phyloP scores from a whole-genome alignment of 2,329 filamentous ascomycete genomes.

The Incumbomyces delicatus region DNA sequence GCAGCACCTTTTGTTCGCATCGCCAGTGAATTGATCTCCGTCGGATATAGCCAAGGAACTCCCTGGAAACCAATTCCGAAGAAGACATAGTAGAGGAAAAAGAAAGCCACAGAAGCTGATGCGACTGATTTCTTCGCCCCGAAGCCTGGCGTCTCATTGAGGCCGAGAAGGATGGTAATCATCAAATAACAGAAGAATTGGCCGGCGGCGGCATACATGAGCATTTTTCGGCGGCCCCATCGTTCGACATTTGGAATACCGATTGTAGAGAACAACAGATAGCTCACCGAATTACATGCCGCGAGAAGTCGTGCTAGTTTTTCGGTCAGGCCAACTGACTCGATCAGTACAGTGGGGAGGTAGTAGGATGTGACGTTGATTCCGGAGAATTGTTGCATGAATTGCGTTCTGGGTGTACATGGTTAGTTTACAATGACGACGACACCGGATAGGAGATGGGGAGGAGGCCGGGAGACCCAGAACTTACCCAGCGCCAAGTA shows the following conservation, averaged over 20 bases:
- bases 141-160: constrained; percentile 30
- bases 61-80: constrained; percentile 43
- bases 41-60: constrained; percentile 39
- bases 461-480: no score
- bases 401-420: constrained; percentile 33
- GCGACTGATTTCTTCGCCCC: constrained; percentile 16
- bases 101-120: constrained; percentile 37
- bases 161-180: constrained; percentile 42
- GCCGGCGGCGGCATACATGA: constrained; percentile 47
- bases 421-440: no score
- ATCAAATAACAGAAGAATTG: constrained; percentile 44
- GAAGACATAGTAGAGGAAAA: constrained; percentile 47
- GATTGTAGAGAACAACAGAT: constrained; percentile 39
- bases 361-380: constrained; percentile 35
- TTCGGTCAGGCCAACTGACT: constrained; percentile 46
- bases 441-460: no score
- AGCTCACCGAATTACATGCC: constrained; percentile 44
- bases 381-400: constrained; percentile 41
- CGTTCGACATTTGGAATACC: constrained; percentile 41
- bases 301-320: constrained; percentile 45
- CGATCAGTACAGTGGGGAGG: constrained; percentile 50
- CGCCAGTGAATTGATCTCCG: constrained; percentile 41
- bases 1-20: constrained; percentile 43
- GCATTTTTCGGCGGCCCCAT: constrained; percentile 49
- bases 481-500: constrained; percentile 38